These are phyloP conservation scores for Nymphaea thermarum DNA, from an alignment of 164 flowering plant species.

Conservation along the genomic window DNA sequence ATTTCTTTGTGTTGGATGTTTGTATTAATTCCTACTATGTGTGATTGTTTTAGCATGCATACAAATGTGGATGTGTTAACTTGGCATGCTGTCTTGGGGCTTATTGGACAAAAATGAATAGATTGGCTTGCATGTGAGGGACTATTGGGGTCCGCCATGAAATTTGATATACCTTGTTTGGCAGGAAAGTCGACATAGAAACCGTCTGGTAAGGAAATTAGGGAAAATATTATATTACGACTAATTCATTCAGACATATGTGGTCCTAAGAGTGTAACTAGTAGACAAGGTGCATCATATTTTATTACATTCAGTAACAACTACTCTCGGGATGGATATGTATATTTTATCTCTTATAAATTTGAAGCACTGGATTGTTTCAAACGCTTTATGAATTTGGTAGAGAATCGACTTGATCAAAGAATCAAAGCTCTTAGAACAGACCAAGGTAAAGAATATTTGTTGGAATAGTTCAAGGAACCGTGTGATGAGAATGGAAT, in stretches of 20 bases:
- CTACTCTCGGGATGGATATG: too few relatives aligned
- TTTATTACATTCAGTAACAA: too few relatives aligned
- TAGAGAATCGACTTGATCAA: too few relatives aligned
- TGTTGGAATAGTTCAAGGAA: neutral
- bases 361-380: too few relatives aligned
- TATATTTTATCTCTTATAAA: too few relatives aligned
- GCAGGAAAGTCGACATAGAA: neutral
- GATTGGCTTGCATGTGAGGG: neutral
- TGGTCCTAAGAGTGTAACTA: neutral
- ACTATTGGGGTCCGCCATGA: neutral
- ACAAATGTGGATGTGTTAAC: neutral
- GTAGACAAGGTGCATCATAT: neutral
- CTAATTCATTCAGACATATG: neutral
- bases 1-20: too few relatives aligned
- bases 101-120: neutral
- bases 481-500: neutral
- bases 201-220: neutral
- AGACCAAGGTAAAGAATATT: neutral
- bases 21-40: too few relatives aligned
- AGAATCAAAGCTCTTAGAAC: too few relatives aligned
- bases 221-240: neutral
- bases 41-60: neutral
- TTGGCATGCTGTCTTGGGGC: neutral
- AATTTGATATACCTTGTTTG: neutral
- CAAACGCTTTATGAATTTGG: too few relatives aligned